Evolutionary conservation across 768 basidiomycete species (phyloP).

Genomic region (Boletus pseudo-olivaceus): DNA sequence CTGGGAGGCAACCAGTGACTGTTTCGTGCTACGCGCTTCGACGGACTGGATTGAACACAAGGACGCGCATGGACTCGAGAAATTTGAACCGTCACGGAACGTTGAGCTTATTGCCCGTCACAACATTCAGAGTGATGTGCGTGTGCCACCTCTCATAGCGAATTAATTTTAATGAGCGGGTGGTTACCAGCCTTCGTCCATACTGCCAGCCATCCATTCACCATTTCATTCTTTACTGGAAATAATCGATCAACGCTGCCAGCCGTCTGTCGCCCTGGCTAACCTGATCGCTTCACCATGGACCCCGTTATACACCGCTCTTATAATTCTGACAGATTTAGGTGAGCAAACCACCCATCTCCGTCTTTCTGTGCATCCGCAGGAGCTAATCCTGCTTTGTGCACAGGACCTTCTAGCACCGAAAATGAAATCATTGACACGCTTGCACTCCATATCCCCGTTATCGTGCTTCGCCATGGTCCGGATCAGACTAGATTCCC

Average conservation of each 20-base stretch:
- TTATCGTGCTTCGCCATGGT: constrained; percentile 50
- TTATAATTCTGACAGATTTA: constrained; percentile 50
- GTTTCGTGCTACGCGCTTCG: constrained; percentile 51
- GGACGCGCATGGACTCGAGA: constrained; percentile 63
- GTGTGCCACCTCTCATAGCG: constrained; percentile 22
- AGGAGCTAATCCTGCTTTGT: constrained; percentile 1
- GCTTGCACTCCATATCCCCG: constrained; percentile 52
- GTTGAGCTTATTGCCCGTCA: constrained; percentile 56
- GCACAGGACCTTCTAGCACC: constrained; percentile 24
- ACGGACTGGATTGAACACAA: constrained; percentile 71
- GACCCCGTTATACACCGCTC: constrained; percentile 57
- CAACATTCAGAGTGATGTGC: constrained; percentile 43
- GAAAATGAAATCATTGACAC: constrained; percentile 49
- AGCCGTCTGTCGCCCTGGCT: constrained; percentile 49
- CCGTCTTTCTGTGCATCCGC: background rate
- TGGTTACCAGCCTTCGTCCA: constrained; percentile 26
- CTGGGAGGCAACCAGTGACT: constrained; percentile 50
- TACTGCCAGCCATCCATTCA: constrained; percentile 47
- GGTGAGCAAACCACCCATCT: constrained; percentile 32
- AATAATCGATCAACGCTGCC: constrained; percentile 49
- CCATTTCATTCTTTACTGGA: constrained; percentile 54
- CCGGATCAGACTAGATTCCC: constrained; percentile 31
- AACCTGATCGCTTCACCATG: constrained; percentile 55
- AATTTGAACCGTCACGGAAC: constrained; percentile 61
- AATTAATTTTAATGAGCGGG: constrained; percentile 6